Percentiles rank a stretch among this genome's conserved stretches.
Evolutionary conservation across 2,329 filamentous ascomycete genomes (phyloP).

Genomic region (Hymenotorrendiella dingleyae): DNA sequence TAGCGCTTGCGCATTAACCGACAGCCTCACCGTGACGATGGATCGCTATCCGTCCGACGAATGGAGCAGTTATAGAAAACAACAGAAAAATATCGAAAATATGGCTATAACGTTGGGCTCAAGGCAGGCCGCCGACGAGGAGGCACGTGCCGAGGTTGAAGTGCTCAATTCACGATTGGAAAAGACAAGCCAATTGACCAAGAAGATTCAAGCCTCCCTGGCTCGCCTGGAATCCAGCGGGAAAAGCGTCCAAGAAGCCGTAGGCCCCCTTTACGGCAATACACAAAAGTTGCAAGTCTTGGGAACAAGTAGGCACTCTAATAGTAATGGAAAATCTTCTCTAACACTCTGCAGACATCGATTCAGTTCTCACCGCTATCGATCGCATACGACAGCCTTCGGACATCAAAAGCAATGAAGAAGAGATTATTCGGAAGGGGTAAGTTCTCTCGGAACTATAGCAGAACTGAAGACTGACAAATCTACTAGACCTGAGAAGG

Average conservation of each 20-base stretch:
- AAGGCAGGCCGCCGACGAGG: slow-evolving; percentile 46
- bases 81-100: no score
- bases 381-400: slow-evolving; percentile 84
- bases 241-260: slow-evolving; percentile 84
- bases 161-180: slow-evolving; percentile 70
- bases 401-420: slow-evolving; percentile 86
- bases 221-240: slow-evolving; percentile 80
- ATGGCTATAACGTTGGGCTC: slow-evolving; percentile 28
- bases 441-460: slow-evolving; percentile 31
- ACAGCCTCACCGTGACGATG: neutral
- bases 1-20: neutral
- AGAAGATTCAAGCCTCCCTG: slow-evolving; percentile 89
- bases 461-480: slow-evolving; percentile 16
- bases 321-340: neutral
- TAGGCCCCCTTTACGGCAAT: slow-evolving; percentile 87
- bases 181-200: slow-evolving; percentile 88
- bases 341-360: slow-evolving; percentile 58
- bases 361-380: slow-evolving; percentile 78
- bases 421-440: slow-evolving; percentile 82
- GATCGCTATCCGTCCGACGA: slow-evolving; percentile 1
- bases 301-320: slow-evolving; percentile 58
- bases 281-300: slow-evolving; percentile 85
- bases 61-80: slow-evolving; percentile 17
- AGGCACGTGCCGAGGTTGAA: slow-evolving; percentile 64
- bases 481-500: slow-evolving; percentile 61